Percentiles rank a stretch among this genome's conserved stretches.
Conservation (phyloP, 2,329 filamentous ascomycete genomes). For the Fusarium abutilonis region DNA sequence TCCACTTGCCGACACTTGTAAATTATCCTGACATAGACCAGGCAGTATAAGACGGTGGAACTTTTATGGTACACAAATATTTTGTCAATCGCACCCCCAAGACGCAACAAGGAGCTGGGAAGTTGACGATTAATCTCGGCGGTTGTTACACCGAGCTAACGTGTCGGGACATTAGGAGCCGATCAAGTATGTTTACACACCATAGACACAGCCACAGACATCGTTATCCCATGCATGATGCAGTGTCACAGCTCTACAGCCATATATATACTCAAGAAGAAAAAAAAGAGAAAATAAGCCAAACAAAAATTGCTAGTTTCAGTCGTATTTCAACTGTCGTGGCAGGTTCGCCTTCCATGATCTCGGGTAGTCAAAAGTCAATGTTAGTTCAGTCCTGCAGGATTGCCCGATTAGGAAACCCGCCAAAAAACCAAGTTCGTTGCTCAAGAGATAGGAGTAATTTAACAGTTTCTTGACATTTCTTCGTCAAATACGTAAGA, state of each 20-base stretch:
- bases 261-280: neutral
- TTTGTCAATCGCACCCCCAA: neutral
- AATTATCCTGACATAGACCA: no score
- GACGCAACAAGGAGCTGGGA: neutral
- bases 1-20: no score
- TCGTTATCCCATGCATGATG: neutral
- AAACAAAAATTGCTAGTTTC: neutral
- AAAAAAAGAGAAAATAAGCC: no score
- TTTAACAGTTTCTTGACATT: conserved; percentile 35
- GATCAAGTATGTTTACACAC: neutral
- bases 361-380: neutral
- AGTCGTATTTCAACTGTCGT: neutral
- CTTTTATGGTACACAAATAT: neutral
- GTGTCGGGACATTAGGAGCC: neutral
- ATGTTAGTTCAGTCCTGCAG: neutral
- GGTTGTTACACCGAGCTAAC: neutral
- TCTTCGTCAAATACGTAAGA: conserved; percentile 31
- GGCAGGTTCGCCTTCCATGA: neutral
- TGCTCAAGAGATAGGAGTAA: neutral
- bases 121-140: neutral
- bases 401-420: conserved; percentile 7
- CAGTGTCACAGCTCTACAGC: neutral
- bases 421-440: conserved; percentile 8
- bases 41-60: no score
- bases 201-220: neutral